Conservation (phyloP, 2,329 filamentous ascomycete species). For the Colletotrichum tamarilloi region DNA sequence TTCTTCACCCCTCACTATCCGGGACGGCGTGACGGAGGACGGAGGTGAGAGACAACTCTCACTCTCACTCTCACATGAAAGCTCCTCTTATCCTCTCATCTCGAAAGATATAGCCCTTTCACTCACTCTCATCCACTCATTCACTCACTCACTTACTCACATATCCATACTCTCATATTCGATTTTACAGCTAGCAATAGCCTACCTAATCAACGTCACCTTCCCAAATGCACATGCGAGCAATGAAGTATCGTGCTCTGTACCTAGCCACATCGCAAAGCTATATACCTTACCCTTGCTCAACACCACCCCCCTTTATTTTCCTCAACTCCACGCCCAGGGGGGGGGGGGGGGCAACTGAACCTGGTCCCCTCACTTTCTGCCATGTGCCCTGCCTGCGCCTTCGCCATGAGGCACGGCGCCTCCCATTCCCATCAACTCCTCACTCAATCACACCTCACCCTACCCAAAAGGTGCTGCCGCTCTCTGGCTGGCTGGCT, state of each 20-base stretch:
- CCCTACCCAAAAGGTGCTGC: not conserved
- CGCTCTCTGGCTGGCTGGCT: too few relatives aligned
- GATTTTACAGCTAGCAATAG: not conserved
- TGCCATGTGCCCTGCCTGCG: constrained; percentile 22
- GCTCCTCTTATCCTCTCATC: not conserved
- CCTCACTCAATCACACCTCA: constrained; percentile 22
- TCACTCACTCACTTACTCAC: not conserved
- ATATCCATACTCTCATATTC: not conserved
- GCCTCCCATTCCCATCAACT: constrained; percentile 10
- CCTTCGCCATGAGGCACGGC: constrained; percentile 8
- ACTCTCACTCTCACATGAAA: not conserved
- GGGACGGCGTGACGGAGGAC: not conserved
- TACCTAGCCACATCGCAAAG: not conserved
- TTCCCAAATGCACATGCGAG: not conserved
- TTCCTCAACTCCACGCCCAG: constrained; percentile 5
- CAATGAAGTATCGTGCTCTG: not conserved
- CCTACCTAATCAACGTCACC: not conserved
- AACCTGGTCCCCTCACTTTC: constrained; percentile 11
- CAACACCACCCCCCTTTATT: not conserved
- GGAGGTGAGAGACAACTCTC: not conserved
- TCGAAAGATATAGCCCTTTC: not conserved
- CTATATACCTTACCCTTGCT: not conserved
- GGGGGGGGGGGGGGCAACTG: not conserved
- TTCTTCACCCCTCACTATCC: not conserved
- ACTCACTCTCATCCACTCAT: not conserved